Conservation (phyloP, 78 protist species). For the Protostelium mycophagum region DNA sequence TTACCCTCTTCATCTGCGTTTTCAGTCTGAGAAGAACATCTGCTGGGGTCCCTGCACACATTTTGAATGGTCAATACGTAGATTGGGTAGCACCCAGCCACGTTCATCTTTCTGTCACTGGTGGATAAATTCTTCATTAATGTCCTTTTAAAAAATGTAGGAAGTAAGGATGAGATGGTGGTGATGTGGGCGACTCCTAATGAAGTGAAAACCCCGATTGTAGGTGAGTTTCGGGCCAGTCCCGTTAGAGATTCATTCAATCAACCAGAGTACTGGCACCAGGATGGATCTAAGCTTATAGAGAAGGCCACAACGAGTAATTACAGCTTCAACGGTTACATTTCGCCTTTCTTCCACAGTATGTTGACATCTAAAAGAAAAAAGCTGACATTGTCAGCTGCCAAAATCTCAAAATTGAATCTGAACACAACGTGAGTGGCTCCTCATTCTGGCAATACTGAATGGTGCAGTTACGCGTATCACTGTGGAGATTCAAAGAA, state of each 20-base stretch:
- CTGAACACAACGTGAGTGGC: neutral
- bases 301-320: neutral
- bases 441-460: neutral
- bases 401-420: neutral
- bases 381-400: neutral
- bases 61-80: neutral
- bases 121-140: neutral
- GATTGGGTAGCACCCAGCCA: neutral
- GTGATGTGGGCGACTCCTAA: neutral
- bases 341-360: neutral
- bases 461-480: neutral
- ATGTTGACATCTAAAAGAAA: neutral
- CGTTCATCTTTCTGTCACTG: neutral
- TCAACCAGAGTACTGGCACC: neutral
- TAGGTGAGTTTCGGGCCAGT: neutral
- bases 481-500: neutral
- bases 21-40: neutral
- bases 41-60: neutral
- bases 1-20: too few relatives aligned
- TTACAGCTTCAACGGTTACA: neutral
- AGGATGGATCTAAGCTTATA: neutral
- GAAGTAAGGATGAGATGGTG: neutral
- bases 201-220: neutral
- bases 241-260: neutral
- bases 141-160: neutral